Base-by-base conservation (phyloP, 2,329 filamentous ascomycete species). In the Curvularia hawaiiensis region DNA sequence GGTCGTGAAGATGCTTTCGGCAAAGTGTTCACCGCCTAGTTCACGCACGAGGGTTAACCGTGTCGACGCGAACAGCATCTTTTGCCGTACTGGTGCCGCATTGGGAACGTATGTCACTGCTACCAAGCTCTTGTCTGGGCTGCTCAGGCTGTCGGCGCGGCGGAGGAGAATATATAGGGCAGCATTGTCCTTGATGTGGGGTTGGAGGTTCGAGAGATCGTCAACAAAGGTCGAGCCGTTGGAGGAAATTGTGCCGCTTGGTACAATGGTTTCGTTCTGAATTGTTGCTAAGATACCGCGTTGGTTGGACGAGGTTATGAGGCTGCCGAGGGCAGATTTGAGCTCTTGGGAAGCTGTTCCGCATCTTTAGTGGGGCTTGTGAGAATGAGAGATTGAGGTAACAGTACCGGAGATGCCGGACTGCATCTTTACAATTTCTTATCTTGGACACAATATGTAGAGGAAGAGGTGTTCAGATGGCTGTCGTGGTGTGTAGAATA, bases 1-100 rank as follows among this genome's bases (percentile, higher is more conserved):
- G 1, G 90, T 94, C 11, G 84, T 85, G 72, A 93, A 92, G 41
- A 94, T 81, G 24, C 85, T 89, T 73, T 93, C 89, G 50, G 88
- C 81, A 77, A 95, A 94, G 68, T 91, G 84, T 74, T 95, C 90
- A 52, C 86, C 85, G 45, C 91, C 91, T 10, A 95, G 82, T 77
- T 94, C 90, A 41, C 90, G 85, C 49, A 89, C 84, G 1, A 95
- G 82, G 0, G 90, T 90, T 66, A 93, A 80, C 10, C 90, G 85
- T 28, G 91, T 93, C 24, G 87, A 85, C 6, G 91, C 90, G 75
- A 94, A 93, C 22, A 95, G 84, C 88, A 91, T 95, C 82, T 95
- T 95, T 74, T 92, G 89, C 39, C 91, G 87, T 55, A 95, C 90
- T 28, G 88, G 89, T 39, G 91, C 91, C 1, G 85, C 73, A 75